These are phyloP conservation scores for Penicillium macrosclerotiorum DNA, from an alignment of 495 filamentous ascomycete species.

Conservation along the genomic window DNA sequence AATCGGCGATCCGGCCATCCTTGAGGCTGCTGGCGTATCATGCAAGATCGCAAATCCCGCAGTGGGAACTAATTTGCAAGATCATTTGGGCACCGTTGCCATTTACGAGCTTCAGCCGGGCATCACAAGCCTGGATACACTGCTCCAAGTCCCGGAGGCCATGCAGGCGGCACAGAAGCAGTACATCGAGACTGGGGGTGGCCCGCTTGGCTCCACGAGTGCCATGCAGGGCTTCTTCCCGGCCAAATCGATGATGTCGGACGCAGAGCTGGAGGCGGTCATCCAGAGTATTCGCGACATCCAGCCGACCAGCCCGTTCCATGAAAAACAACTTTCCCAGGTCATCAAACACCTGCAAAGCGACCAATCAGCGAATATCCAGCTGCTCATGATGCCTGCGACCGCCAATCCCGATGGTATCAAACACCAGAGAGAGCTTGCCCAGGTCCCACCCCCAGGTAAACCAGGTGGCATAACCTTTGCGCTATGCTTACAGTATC, in stretches of 20 bases:
- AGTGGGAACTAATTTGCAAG: conserved; percentile 49
- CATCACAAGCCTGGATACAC: conserved; percentile 33
- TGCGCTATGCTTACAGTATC: conserved; percentile 26
- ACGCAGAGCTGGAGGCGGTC: conserved; percentile 17
- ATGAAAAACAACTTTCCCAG: conserved; percentile 24
- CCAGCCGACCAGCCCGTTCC: conserved; percentile 20
- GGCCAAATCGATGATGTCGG: conserved; percentile 17
- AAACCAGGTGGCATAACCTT: conserved; percentile 18
- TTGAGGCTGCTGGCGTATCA: conserved; percentile 32
- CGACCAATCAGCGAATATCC: conserved; percentile 24
- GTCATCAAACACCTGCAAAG: conserved; percentile 23
- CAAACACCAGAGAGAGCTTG: conserved; percentile 18
- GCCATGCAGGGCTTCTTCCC: conserved; percentile 29
- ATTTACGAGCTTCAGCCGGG: conserved; percentile 32
- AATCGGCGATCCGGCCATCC: conserved; percentile 39
- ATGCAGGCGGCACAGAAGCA: conserved; percentile 18
- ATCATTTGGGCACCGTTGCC: conserved; percentile 31
- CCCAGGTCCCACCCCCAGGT: conserved; percentile 5
- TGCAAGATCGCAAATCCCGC: conserved; percentile 32
- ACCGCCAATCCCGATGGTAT: conserved; percentile 14
- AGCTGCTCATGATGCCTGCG: conserved; percentile 19
- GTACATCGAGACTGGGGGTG: conserved; percentile 13
- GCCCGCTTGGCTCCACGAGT: conserved; percentile 13
- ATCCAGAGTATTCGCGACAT: conserved; percentile 20
- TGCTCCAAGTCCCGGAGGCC: conserved; percentile 24